These are phyloP conservation scores for Solanum chilense DNA, from an alignment of 257 asterid genomes.

Conservation along the genomic window DNA sequence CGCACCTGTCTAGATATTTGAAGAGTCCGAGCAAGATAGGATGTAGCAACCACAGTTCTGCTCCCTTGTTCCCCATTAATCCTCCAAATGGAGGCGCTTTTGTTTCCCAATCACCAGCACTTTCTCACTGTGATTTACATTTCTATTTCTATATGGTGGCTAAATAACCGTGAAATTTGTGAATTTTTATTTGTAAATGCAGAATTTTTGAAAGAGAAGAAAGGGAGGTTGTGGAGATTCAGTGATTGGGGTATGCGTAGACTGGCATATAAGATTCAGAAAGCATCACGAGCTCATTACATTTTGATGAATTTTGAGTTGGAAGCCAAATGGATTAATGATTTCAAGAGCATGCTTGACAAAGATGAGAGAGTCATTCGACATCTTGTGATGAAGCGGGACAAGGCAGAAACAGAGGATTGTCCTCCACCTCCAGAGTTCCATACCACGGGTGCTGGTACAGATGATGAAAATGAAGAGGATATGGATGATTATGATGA, in stretches of 20 bases:
- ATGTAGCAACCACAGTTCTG: not conserved
- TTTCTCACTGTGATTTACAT: not conserved
- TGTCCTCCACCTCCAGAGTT: conserved; percentile 94
- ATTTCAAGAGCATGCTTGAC: conserved; percentile 83
- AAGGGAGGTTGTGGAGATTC: conserved; percentile 90
- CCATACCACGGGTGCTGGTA: conserved; percentile 28
- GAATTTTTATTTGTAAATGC: not conserved
- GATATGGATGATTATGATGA: conserved; percentile 16
- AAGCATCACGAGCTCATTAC: conserved; percentile 83
- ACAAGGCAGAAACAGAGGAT: conserved; percentile 72
- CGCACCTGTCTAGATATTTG: no score
- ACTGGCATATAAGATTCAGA: conserved; percentile 80
- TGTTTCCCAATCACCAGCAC: not conserved
- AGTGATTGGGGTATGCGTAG: conserved; percentile 97
- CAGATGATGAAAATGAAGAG: conserved; percentile 29
- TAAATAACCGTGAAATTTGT: not conserved
- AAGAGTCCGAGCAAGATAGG: no score
- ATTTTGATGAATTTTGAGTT: conserved; percentile 81
- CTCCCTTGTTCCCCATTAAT: not conserved
- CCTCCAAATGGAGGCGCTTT: not conserved
- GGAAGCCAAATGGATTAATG: conserved; percentile 73
- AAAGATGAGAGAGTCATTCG: conserved; percentile 82
- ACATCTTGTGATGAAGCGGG: conserved; percentile 86
- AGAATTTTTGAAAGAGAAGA: conserved; percentile 81
- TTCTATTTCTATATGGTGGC: not conserved